Conservation (phyloP, 495 filamentous ascomycete species). For the Cairneyella variabilis region DNA sequence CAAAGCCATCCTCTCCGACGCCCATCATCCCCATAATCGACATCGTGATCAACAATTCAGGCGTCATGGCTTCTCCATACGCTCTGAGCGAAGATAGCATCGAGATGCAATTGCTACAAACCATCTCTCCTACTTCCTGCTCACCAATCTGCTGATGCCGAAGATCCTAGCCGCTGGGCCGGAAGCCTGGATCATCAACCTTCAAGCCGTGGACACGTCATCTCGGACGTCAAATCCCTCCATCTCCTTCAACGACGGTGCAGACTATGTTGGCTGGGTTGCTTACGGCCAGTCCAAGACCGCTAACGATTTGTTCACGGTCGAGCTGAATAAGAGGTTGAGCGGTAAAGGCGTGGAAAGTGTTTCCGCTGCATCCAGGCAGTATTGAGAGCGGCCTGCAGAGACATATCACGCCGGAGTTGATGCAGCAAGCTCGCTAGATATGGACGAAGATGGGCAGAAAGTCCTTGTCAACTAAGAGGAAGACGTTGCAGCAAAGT, state of each 20-base stretch:
- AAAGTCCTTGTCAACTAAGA: slow-evolving; percentile 41
- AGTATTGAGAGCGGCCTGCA: not conserved
- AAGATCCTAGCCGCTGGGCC: slow-evolving; percentile 33
- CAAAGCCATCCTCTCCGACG: slow-evolving; percentile 36
- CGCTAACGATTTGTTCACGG: slow-evolving; percentile 48
- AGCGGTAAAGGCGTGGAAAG: slow-evolving; percentile 28
- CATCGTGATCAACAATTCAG: slow-evolving; percentile 65
- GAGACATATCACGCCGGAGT: not conserved
- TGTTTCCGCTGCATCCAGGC: slow-evolving; percentile 44
- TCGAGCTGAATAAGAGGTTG: slow-evolving; percentile 40
- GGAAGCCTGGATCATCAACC: slow-evolving; percentile 38
- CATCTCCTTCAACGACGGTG: slow-evolving; percentile 22
- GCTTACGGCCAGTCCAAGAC: slow-evolving; percentile 50
- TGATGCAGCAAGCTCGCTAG: slow-evolving; percentile 6
- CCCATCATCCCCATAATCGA: slow-evolving; percentile 50
- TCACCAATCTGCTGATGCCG: slow-evolving; percentile 50
- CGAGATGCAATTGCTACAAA: slow-evolving; percentile 56
- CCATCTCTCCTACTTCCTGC: slow-evolving; percentile 54
- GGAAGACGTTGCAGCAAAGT: slow-evolving; percentile 38
- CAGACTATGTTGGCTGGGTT: slow-evolving; percentile 41
- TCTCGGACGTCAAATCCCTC: slow-evolving; percentile 26
- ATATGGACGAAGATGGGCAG: slow-evolving; percentile 40
- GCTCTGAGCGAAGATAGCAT: slow-evolving; percentile 27
- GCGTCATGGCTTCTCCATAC: slow-evolving; percentile 31
- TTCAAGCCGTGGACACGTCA: slow-evolving; percentile 33